Evolutionary conservation across 345 rosid species (phyloP), one percentile per base, ranked within the genome.

Genomic region (Populus nigra): DNA sequence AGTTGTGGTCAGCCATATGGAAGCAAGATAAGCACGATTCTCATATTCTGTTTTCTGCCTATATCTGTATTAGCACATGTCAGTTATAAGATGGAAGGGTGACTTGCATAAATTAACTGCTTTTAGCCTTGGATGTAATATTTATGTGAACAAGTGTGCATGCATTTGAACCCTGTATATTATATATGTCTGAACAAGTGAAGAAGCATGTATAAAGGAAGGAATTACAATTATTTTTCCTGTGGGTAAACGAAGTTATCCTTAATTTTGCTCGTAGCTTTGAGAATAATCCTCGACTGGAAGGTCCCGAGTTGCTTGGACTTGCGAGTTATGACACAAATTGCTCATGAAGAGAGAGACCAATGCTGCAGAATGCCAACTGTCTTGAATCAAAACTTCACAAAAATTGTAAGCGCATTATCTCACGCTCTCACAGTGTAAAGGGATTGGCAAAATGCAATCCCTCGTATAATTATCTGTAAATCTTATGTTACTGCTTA

Each of bases 231-330:
- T 18, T 15, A 15, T 29, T 5, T 68, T 4, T n/a, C 45, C 8
- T 27, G 4, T 65, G 11, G 17, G 25, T 12, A 16, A 33, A 45
- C 6, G 5, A 63, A 73, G 69, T 79, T 67, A 81, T 72, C 18
- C 65, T 13, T 36, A 18, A 17, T 61, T 20, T 39, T 79, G 33
- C 71, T 3, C 82, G 86, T 75, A 95, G 98, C 88, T 93, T 95
- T 80, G 99, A 91, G 88, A 91, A 89, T 74, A 93, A 95, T 85
- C 93, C 90, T 38, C 89, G 93, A 39, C 82, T 95, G 69, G 99
- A 93, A 86, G 99, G 99, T 69, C 99, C 99, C 0, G 93, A 95
- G 83, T 75, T 95, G 83, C 81, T 91, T 75, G 99, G 99, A 55
- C 91, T 95, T 15, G 99, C 94, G 29, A 93, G 89, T 75, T 95